These are phyloP conservation scores for Yamadazyma sp. DNA, from an alignment of 805 yeast species.

Conservation along the genomic window DNA sequence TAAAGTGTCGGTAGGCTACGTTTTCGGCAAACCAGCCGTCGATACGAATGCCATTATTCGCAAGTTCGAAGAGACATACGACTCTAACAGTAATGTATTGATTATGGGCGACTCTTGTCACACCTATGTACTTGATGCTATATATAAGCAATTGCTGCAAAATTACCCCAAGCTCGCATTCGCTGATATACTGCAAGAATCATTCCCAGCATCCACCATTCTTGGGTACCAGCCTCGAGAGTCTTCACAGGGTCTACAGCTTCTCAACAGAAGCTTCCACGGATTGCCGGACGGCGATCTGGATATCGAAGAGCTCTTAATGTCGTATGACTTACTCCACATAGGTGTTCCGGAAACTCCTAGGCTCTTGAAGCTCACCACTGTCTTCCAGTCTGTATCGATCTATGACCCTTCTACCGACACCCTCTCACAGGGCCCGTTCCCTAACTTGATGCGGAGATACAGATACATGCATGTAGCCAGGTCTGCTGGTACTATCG, in stretches of 20 bases:
- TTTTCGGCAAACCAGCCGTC: slow-evolving; percentile 68
- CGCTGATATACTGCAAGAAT: slow-evolving; percentile 32
- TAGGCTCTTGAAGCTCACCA: slow-evolving; percentile 68
- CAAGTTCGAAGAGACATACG: slow-evolving; percentile 43
- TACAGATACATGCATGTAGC: slow-evolving; percentile 87
- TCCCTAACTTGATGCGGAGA: slow-evolving; percentile 77
- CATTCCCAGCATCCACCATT: slow-evolving; percentile 34
- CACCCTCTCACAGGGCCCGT: slow-evolving; percentile 53
- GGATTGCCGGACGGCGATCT: slow-evolving; percentile 8
- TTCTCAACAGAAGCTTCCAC: slow-evolving; percentile 19
- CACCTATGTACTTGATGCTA: slow-evolving; percentile 41
- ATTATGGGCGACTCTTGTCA: slow-evolving; percentile 78
- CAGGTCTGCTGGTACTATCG: slow-evolving; percentile 87
- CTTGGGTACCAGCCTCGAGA: slow-evolving; percentile 39
- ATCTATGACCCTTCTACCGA: slow-evolving; percentile 45
- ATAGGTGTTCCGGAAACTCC: slow-evolving; percentile 77
- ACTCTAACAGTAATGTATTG: slow-evolving; percentile 45
- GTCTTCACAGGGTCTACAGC: slow-evolving; percentile 1
- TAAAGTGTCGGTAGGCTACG: slow-evolving; percentile 71
- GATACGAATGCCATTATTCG: slow-evolving; percentile 40
- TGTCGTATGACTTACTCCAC: slow-evolving; percentile 63
- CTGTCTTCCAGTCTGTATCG: slow-evolving; percentile 59
- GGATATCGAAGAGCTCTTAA: slow-evolving; percentile 27
- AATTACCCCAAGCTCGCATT: slow-evolving; percentile 31
- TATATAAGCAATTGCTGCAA: slow-evolving; percentile 35